Base-by-base conservation (phyloP, 805 yeast species). In the Debaryomyces tyrocola region DNA sequence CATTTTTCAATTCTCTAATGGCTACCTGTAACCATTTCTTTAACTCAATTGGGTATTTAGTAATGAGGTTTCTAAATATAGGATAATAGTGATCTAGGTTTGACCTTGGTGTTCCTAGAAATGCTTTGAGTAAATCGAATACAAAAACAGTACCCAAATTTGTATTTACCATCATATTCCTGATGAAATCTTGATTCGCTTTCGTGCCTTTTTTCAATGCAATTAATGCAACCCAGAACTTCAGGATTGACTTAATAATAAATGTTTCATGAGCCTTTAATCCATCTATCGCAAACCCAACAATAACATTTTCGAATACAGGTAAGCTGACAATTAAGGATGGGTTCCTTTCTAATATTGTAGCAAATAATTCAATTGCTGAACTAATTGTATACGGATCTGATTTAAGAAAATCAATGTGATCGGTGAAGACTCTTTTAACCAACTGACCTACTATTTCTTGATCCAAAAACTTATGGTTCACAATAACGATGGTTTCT, bases 351-450 rank as follows among this genome's bases (percentile, higher is more conserved):
- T 77, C 79, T 12, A 83, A 47, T 0, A 83, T 60, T 0, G 80
- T 67, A 7, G 79, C 65, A 40, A 83, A 73, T 33, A 85, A 62
- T n/a, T 73, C 75, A 12, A 83, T 62, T 9, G 80, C 64, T 1
- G 78, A 58, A 53, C 82, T 83, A 12, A 80, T 54, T 33, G 82
- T 54, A 56, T 86, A 91, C 0, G 87, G 84, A 58, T 86, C 91
- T 2, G 60, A 52, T 4, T 65, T 63, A 6, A 83, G 64, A 1
- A 67, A 41, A 1, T 53, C 56, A 8, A 72, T 51, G 35, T 65
- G 67, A 2, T 60, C 53, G 3, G 73, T 48, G 43, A 81, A 75
- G 3, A 77, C 59, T 20, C 61, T 54, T 9, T 66, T 51, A 5
- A 81, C 53, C 10, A 79, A 56, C 6, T 59, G 63, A 24, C 64